Conservation (phyloP, 106 monocot genomes). For the Cymbidium sinense region DNA sequence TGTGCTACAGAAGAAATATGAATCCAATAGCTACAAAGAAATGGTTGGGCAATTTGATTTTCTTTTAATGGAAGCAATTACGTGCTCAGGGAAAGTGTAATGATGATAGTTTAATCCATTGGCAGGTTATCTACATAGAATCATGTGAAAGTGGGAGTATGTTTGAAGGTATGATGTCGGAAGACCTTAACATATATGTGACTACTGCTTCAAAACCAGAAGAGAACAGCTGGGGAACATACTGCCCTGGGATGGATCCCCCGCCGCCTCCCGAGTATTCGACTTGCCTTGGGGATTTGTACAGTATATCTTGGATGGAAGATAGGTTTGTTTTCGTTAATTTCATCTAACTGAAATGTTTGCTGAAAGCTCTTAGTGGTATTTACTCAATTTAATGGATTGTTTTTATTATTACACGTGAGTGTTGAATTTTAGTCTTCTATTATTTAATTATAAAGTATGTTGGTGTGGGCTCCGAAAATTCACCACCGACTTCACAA, state of each 20-base stretch:
- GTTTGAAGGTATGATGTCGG: constrained; percentile 71
- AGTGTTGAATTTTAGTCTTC: too few relatives aligned
- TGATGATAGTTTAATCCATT: neutral
- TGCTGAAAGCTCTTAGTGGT: neutral
- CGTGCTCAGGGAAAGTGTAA: neutral
- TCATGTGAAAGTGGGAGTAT: constrained; percentile 85
- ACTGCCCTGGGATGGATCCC: constrained; percentile 59
- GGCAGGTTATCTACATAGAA: constrained; percentile 73
- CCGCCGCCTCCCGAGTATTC: constrained; percentile 46
- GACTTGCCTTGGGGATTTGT: constrained; percentile 76
- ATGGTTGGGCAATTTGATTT: constrained; percentile 35
- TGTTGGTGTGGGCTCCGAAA: too few relatives aligned
- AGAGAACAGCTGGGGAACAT: constrained; percentile 85
- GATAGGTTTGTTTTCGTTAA: constrained; percentile 41
- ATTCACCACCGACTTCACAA: too few relatives aligned
- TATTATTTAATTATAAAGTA: too few relatives aligned
- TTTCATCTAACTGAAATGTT: neutral
- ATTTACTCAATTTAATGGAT: too few relatives aligned
- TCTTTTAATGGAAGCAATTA: neutral
- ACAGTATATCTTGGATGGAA: constrained; percentile 86
- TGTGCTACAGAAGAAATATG: constrained; percentile 64
- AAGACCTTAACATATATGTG: constrained; percentile 59
- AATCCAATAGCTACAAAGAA: constrained; percentile 47
- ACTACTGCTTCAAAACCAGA: constrained; percentile 72
- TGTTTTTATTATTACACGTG: too few relatives aligned